phyloP scores from a whole-genome alignment of 2,329 filamentous ascomycete species.

The Phyllosticta citribraziliensis region DNA sequence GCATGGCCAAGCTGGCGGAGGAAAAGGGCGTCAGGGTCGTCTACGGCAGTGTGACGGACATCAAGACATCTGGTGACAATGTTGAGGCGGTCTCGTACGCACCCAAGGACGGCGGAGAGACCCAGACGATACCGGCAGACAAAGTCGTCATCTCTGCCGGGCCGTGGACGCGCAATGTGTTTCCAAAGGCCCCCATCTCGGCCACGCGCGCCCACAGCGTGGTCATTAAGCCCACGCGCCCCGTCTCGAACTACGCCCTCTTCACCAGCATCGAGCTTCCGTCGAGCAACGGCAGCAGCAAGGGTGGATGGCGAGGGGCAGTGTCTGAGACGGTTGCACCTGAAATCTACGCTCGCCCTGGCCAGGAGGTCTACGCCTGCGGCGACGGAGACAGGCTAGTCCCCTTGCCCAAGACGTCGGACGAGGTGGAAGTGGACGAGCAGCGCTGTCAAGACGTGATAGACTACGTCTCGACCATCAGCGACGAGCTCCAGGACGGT shows the following conservation, averaged over 20 bases:
- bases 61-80: conserved; percentile 39
- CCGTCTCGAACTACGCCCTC: conserved; percentile 63
- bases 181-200: conserved; percentile 47
- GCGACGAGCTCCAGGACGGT: conserved; percentile 35
- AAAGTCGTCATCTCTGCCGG: conserved; percentile 52
- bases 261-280: conserved; percentile 82
- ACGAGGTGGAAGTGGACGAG: conserved; percentile 66
- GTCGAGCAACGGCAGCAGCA: conserved; percentile 31
- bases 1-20: conserved; percentile 66
- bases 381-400: conserved; percentile 73
- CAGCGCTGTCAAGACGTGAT: conserved; percentile 75
- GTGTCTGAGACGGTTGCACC: conserved; percentile 55
- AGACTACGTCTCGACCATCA: conserved; percentile 60
- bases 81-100: conserved; percentile 56
- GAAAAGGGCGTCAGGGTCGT: conserved; percentile 50
- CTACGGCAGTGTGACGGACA: conserved; percentile 57
- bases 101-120: conserved; percentile 38
- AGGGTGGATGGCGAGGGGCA: conserved; percentile 8
- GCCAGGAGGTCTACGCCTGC: conserved; percentile 86
- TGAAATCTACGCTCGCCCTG: conserved; percentile 87
- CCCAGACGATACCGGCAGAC: conserved; percentile 44
- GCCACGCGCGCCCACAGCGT: conserved; percentile 55
- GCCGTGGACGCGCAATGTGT: conserved; percentile 49
- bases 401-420: conserved; percentile 65
- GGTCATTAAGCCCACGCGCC: conserved; percentile 46